Evolutionary conservation across 2,329 filamentous ascomycete genomes (phyloP), one percentile per base, ranked within the genome.

Genomic region (Lachnellula hyalina): DNA sequence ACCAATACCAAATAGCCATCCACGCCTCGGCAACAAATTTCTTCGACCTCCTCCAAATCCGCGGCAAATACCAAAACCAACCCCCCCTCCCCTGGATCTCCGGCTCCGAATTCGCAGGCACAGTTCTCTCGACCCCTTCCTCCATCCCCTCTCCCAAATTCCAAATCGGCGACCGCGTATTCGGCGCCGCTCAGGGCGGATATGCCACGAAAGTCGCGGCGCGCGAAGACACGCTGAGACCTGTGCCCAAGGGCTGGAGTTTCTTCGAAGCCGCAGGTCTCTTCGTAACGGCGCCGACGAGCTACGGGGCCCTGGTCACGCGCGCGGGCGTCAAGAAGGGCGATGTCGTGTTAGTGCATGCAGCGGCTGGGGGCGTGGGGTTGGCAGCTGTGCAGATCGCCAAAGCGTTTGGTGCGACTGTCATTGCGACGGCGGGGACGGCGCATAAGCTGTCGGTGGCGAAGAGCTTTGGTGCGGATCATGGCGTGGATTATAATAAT

Each of bases 31-130:
- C 90, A 19, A 89, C 90, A 66, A 97, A 97, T 75, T 97, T 97
- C 81, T 97, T 96, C 77, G 93, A 97, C 71, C 87, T 96, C 55
- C 83, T 97, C 52, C 93, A 97, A 70, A 90, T 96, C 68, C 87
- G 90, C 68, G 93, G 93, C 54, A 96, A 95, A 81, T 97, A 97
- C 74, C 93, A 97, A 70, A 81, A 90, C 69, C 92, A 96, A 66
- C 91, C 91, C 0, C 84, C 57, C 15, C 85, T 96, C 48, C 92
- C 92, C 34, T 96, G 92, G 91, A 75, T 93, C 49, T 84, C 90
- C 0, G 93, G 93, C 57, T 82, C 83, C 67, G 93, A 97, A 70
- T 97, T 96, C 74, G 83, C 89, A 23, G 93, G 93, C 61, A 78
- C 84, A 5, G 77, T 97, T 62, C 71, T 92, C 48, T 78, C 86